Evolutionary conservation across 2,329 filamentous ascomycete genomes (phyloP), one percentile per base, ranked within the genome.

Genomic region (Pseudocercospora cruenta): DNA sequence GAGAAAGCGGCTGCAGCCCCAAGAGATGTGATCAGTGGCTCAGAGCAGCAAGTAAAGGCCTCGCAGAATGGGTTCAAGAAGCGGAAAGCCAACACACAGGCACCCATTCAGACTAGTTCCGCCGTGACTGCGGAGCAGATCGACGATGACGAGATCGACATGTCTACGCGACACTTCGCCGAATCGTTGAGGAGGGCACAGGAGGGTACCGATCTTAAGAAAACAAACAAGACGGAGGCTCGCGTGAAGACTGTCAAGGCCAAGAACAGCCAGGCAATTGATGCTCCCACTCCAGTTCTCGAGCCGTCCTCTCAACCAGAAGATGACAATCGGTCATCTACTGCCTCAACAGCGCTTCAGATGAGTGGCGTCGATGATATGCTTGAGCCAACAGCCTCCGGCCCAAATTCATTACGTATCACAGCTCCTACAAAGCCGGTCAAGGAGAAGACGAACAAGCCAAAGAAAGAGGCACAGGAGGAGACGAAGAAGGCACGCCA

Each of bases 401-500:
- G 88, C 62, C 91, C 93, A 24, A 89, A 89, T 0, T 88, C 96
- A 57, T 84, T 97, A 68, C 91, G 91, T 68, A 84, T 98, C 69
- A 95, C 91, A 62, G 88, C 89, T 77, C 86, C 80, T 74, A 86
- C 80, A 77, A 88, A 85, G 81, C 81, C 82, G 21, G 78, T 80
- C 70, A 79, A 81, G 63, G 68, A 79, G 36, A 79, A 85, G 76
- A 86, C 90, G 80, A 83, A 86, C 68, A 89, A 89, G 80, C 82
- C 84, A 47, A 84, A 80, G 64, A 77, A 87, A 70, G 88, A 92
- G 78, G 85, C 86, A 58, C 62, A 59, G 12, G 86, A 86, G 19
- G 91, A 97, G 84, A 91, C 90, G 21, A 97, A 97, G 90, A 97
- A 97, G 85, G 92, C 96, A 83, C 90, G 93, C 67, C 94, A 97